Evolutionary conservation across 2,329 filamentous ascomycete species (phyloP), one percentile per base, ranked within the genome.

Genomic region (Hypoxylon sp.): DNA sequence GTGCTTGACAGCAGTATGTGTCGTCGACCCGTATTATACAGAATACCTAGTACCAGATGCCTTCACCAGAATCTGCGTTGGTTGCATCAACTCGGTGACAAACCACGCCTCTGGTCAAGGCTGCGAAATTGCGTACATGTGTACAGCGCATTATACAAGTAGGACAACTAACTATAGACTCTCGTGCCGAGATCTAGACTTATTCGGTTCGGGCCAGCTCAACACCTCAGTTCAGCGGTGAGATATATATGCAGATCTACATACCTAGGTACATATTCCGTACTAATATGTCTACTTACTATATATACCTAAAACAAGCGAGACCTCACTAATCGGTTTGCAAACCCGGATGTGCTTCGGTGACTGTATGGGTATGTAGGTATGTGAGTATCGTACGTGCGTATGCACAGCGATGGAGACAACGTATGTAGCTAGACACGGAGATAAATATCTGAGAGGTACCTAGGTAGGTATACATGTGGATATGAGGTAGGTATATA

Each of bases 241-340:
- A 41, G 37, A 41, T 41, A 41, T 41, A 41, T 41, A 41, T 41
- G 37, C 37, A 41, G 37, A 41, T 41, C 37, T 41, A 21, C 37
- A 41, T 7, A 16, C n/a, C 5, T 41, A 27, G n/a, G 14, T 21
- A 37, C 11, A 37, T 29, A 21, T 5, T 12, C 9, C 11, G 29
- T 12, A 34, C 9, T 8, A 12, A 11, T 34, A 11, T 12, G 19
- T 45, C 32, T 32, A 30, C 27, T 8, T 34, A 27, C 25, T 27
- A 45, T 21, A 32, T 54, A 45, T 5, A 21, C 45, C n/a, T n/a
- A n/a, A 46, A n/a, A 27, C 6, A 30, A 30, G 7, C 14, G 45
- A 47, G 45, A 16, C 51, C 37, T 32, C 52, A 45, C 52, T 39
- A 45, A 54, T 54, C 52, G 52, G 52, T 37, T 54, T 8, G 37